These are phyloP conservation scores for Sporothrix phasma DNA, from an alignment of 2,329 filamentous ascomycete species.

Conservation along the genomic window DNA sequence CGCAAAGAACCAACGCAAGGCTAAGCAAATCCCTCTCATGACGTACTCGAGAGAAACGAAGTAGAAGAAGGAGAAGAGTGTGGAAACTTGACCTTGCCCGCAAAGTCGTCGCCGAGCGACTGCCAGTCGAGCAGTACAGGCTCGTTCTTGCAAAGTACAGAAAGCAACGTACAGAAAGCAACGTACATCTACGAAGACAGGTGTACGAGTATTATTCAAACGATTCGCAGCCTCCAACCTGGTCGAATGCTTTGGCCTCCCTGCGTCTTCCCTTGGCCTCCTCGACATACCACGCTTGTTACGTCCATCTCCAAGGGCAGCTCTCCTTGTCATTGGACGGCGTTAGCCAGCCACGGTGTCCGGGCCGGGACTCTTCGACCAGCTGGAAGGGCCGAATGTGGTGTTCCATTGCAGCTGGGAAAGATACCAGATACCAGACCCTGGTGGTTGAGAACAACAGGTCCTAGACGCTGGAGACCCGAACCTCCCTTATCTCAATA, in stretches of 20 bases:
- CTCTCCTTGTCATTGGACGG: neutral
- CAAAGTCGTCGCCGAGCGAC: conserved; percentile 23
- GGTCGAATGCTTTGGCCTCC: neutral
- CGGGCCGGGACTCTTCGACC: neutral
- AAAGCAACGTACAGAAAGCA: neutral
- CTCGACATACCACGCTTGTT: neutral
- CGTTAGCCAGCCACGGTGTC: neutral
- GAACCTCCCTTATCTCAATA: neutral
- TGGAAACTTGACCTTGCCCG: conserved; percentile 23
- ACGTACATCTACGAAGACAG: too few species aligned
- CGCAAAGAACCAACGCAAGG: too few species aligned
- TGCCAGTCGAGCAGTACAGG: conserved; percentile 31
- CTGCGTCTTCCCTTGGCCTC: neutral
- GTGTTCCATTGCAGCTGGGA: neutral
- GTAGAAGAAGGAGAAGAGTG: too few species aligned
- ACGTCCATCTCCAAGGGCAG: neutral
- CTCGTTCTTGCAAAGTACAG: neutral
- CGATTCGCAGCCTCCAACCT: too few species aligned
- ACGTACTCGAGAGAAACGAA: too few species aligned
- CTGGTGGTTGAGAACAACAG: neutral
- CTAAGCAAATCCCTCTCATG: too few species aligned
- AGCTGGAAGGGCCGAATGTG: neutral
- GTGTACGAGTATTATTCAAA: neutral
- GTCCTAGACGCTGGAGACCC: neutral
- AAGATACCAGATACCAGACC: neutral